Evolutionary conservation across 2,329 filamentous ascomycete species (phyloP), one percentile per base, ranked within the genome.

Genomic region (Fusarium albosuccineum): DNA sequence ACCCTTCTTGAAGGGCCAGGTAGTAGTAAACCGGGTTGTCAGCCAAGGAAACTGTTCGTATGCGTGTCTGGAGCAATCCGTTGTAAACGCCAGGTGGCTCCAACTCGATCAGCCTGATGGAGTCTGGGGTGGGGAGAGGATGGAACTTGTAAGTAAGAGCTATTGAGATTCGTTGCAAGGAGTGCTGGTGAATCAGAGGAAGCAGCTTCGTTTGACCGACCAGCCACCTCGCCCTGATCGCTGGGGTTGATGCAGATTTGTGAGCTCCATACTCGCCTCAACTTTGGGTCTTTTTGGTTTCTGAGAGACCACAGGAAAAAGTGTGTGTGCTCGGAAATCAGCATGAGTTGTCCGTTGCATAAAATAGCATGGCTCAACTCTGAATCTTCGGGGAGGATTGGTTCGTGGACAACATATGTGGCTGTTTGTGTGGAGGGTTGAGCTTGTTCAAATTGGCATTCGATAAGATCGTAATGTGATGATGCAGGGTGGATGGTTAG

Each of bases 261-360:
- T 16, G 60, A 44, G 26, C 54, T 55, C 55, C 60, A 63, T 13
- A 63, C 55, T 10, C 50, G 51, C 29, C 33, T 29, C 42, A 42
- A 33, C n/a, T 14, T 11, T 4, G 34, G 9, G 30, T 55, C 27
- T 4, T 54, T 39, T 22, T 59, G 60, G 39, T 42, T 59, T 39
- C 55, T 40, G 6, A 63, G 29, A 4, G 54, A 45, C 34, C 44
- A 63, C 40, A 63, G 44, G 49, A 59, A 55, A 39, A 59, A 63
- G 30, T 59, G 54, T 7, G 50, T 59, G 34, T 59, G 54, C 22
- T 54, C 60, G 10, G 60, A 63, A 10, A 63, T 49, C 27, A 17
- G 27, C 3, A 63, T 44, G 7, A 63, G 37, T 22, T 26, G 29
- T 17, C 45, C 60, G 33, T 59, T 29, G 16, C 60, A 63, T 17